These are phyloP conservation scores for Fusarium burgessii DNA, from an alignment of 2,329 filamentous ascomycete species.

Conservation along the genomic window DNA sequence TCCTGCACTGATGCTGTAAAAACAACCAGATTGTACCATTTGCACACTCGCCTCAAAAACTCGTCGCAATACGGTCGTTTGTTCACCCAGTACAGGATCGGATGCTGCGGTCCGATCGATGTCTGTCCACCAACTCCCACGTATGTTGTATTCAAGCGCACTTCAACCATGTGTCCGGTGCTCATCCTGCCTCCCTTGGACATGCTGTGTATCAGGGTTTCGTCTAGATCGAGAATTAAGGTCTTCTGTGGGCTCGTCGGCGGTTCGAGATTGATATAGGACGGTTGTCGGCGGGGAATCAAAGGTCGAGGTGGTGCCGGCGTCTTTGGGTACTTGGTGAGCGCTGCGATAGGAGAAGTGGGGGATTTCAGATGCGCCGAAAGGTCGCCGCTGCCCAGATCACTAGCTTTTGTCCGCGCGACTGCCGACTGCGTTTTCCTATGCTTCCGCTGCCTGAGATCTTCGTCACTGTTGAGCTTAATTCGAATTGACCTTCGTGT, in stretches of 20 bases:
- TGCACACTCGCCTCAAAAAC: slow-evolving; percentile 89
- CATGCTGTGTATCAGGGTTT: slow-evolving; percentile 98
- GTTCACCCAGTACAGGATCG: slow-evolving; percentile 98
- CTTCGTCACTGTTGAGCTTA: slow-evolving; percentile 86
- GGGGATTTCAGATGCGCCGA: slow-evolving; percentile 93
- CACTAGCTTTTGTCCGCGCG: slow-evolving; percentile 56
- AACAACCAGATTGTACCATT: slow-evolving; percentile 97
- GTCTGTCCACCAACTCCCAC: slow-evolving; percentile 77
- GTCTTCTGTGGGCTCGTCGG: slow-evolving; percentile 82
- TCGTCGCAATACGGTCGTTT: slow-evolving; percentile 98
- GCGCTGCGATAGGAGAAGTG: slow-evolving; percentile 80
- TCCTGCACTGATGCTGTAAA: slow-evolving; percentile 99
- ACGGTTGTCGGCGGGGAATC: slow-evolving; percentile 89
- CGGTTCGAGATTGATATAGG: slow-evolving; percentile 76
- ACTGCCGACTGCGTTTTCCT: slow-evolving; percentile 68
- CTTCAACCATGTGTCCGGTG: slow-evolving; percentile 98
- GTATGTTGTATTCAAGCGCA: slow-evolving; percentile 81
- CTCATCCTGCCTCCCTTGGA: slow-evolving; percentile 96
- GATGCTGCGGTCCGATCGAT: slow-evolving; percentile 77
- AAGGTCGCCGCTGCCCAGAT: slow-evolving; percentile 61
- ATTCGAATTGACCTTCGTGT: slow-evolving; percentile 87
- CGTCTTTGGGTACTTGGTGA: slow-evolving; percentile 91
- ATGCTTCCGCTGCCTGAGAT: slow-evolving; percentile 78
- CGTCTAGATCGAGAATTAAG: slow-evolving; percentile 93
- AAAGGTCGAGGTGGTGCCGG: slow-evolving; percentile 90